Base-by-base conservation (phyloP, 1,139 yeast genomes). In the Yamadazyma taylorii region DNA sequence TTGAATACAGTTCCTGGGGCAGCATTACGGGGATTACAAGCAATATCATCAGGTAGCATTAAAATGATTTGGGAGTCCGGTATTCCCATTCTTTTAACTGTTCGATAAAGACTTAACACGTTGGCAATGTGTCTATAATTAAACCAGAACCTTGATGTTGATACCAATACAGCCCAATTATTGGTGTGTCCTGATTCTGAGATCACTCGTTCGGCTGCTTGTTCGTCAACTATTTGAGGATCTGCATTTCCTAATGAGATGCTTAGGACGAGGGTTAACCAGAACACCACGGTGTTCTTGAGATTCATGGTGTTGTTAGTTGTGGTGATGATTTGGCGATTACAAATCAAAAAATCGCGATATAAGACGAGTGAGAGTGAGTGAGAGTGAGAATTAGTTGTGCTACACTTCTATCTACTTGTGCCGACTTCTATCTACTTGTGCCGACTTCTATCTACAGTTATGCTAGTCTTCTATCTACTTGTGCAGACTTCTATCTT, bases 71-170 rank as follows among this genome's bases (percentile, higher is more conserved):
- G 98, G 2, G 97, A 89, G 60, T 92, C 98, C 0, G 99, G 99
- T 22, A 92, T 92, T 2, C 98, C 99, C 43, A 92, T 66, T 50
- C 98, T 71, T 61, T 90, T 92, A 24, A 92, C 98, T 0, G 97
- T 92, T 51, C 98, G 76, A 65, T 92, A 92, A 77, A 94, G 81
- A 59, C 96, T 85, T 48, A 92, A 71, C 14, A 86, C 96, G 61
- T 92, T 92, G 32, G 98, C 98, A 90, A 92, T 88, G 61, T 92
- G 99, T 58, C 97, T 75, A 58, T 92, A 92, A 61, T 92, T 92
- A 72, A 92, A 92, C 99, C 99, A 92, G 63, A 92, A 92, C 45
- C 97, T 72, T 4, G 97, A 89, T 1, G 98, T 90, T 3, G 96
- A 89, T 23, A 92, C 96, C 36, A 92, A 66, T 4, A 92, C 97